Conservation (phyloP, 108 stramenopile species). For the Craspedostauros australis region DNA sequence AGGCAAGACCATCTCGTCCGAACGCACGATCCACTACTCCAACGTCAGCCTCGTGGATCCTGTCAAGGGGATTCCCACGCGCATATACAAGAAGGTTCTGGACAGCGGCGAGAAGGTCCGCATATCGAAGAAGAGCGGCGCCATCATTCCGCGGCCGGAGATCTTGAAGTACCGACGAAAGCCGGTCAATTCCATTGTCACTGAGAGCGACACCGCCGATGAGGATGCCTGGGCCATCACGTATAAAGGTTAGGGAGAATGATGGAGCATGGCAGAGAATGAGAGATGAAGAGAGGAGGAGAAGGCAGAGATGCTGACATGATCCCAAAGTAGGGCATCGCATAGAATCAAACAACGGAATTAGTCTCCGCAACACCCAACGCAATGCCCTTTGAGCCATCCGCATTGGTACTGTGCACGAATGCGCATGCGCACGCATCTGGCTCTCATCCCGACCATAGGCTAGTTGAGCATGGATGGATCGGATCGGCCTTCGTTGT, state of each 20-base stretch:
- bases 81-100: constrained; percentile 62
- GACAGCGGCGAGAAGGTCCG: constrained; percentile 96
- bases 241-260: constrained; percentile 26
- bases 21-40: constrained; percentile 79
- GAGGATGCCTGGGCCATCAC: constrained; percentile 77
- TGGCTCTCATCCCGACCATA: too few species aligned
- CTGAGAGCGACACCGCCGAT: constrained; percentile 64
- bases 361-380: too few species aligned
- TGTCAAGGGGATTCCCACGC: constrained; percentile 75
- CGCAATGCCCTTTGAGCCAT: too few species aligned
- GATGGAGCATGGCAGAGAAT: too few species aligned
- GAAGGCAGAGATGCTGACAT: too few species aligned
- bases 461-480: too few species aligned
- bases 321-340: too few species aligned
- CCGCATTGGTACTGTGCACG: too few species aligned
- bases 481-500: too few species aligned
- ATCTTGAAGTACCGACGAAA: constrained; percentile 49
- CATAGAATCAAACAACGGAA: too few species aligned
- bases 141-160: constrained; percentile 89
- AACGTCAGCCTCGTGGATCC: constrained; percentile 88
- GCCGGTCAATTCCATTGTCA: constrained; percentile 49
- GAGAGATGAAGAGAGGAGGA: too few species aligned
- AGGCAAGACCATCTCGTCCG: constrained; percentile 42
- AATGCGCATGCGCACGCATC: too few species aligned
- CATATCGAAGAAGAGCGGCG: constrained; percentile 83